Percentiles rank a stretch among this genome's conserved stretches.
Conservation (phyloP, 176 grass and related monocot species). For the Pharus latifolius region DNA sequence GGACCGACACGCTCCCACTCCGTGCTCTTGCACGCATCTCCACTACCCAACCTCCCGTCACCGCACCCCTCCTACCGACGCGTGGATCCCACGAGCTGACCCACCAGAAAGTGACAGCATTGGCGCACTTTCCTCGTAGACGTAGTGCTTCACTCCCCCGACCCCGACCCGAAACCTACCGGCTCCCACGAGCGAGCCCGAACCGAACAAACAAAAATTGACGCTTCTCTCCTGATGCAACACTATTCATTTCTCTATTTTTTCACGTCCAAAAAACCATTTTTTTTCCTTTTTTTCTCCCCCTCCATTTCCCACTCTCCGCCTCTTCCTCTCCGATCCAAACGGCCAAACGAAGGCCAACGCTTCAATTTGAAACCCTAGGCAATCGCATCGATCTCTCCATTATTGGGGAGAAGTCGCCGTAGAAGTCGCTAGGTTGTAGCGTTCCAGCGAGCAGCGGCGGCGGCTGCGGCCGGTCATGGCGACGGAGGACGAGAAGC, state of each 20-base stretch:
- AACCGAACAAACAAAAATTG: conserved; percentile 23
- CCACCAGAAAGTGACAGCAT: background rate
- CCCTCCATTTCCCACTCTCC: background rate
- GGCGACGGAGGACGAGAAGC: conserved; percentile 99
- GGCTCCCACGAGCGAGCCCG: conserved; percentile 23
- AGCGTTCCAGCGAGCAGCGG: background rate
- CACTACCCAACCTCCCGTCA: background rate
- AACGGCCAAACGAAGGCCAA: conserved; percentile 16
- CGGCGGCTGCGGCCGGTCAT: conserved; percentile 29
- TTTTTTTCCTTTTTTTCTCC: conserved; percentile 36
- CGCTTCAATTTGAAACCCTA: conserved; percentile 39
- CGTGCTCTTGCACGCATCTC: background rate
- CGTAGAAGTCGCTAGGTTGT: background rate
- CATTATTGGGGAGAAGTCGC: background rate
- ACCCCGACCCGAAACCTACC: conserved; percentile 67
- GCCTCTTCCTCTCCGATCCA: conserved; percentile 11
- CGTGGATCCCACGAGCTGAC: background rate
- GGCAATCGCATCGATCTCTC: conserved; percentile 20
- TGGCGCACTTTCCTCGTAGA: background rate
- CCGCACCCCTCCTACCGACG: background rate
- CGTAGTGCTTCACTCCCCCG: background rate
- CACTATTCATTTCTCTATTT: conserved; percentile 24
- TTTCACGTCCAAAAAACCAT: background rate
- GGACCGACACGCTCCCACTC: conserved; percentile 28
- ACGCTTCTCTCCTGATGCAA: conserved; percentile 21